Conservation (phyloP, 192 early-diverging fungal species). For the Entomortierella parvispora region DNA sequence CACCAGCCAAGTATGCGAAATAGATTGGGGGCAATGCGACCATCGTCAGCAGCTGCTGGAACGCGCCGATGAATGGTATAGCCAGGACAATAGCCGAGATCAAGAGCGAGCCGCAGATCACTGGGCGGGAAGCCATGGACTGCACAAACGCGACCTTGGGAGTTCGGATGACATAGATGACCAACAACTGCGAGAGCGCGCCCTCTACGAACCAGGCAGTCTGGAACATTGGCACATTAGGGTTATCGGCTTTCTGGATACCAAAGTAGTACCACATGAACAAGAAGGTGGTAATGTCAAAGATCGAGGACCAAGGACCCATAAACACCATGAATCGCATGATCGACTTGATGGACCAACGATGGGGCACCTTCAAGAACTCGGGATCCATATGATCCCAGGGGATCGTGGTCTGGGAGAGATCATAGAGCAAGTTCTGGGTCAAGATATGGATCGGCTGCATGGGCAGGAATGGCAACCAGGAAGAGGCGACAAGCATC, state of each 20-base stretch:
- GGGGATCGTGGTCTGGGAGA: slow-evolving; percentile 60
- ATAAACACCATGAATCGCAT: slow-evolving; percentile 59
- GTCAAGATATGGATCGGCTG: slow-evolving; percentile 54
- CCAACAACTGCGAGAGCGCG: slow-evolving; percentile 54
- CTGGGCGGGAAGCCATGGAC: slow-evolving; percentile 32
- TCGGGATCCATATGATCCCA: slow-evolving; percentile 62
- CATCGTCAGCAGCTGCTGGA: slow-evolving; percentile 43
- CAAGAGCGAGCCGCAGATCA: slow-evolving; percentile 28
- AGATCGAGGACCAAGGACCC: slow-evolving; percentile 59
- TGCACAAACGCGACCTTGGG: slow-evolving; percentile 61
- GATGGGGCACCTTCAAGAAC: slow-evolving; percentile 53
- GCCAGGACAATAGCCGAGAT: slow-evolving; percentile 29
- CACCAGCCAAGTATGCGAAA: slow-evolving; percentile 39
- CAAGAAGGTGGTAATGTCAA: slow-evolving; percentile 57
- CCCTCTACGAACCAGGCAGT: slow-evolving; percentile 60
- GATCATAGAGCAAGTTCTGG: slow-evolving; percentile 62
- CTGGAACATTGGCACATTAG: slow-evolving; percentile 29
- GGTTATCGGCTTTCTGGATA: slow-evolving; percentile 24
- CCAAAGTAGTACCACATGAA: slow-evolving; percentile 56
- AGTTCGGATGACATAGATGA: slow-evolving; percentile 61
- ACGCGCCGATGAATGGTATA: slow-evolving; percentile 41
- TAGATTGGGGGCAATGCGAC: slow-evolving; percentile 32
- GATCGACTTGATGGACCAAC: slow-evolving; percentile 55
- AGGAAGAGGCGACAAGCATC: slow-evolving; percentile 57
- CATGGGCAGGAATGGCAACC: slow-evolving; percentile 67